Evolutionary conservation across 2,329 filamentous ascomycete species (phyloP), one percentile per base, ranked within the genome.

Genomic region (Cercospora citrullina): DNA sequence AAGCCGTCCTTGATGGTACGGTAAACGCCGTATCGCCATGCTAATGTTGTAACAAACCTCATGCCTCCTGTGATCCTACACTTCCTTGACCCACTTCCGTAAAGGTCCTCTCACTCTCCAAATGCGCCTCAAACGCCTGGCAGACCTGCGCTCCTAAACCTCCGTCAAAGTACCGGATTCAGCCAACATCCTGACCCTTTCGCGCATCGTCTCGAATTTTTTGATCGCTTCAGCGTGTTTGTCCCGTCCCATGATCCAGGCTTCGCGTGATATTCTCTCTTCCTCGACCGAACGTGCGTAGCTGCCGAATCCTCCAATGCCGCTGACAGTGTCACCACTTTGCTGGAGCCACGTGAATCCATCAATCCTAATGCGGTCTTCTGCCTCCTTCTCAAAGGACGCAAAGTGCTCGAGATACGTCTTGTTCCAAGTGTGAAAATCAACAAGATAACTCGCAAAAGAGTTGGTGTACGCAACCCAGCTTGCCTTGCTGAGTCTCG

Each of bases 241-340:
- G 53, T 87, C 84, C 68, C 85, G 87, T 7, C 87, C 87, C 8
- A 84, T 77, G 31, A 80, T 79, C 89, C 90, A 92, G 65, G 85
- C 84, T 73, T 83, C 82, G 65, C 88, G 82, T 5, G 91, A 86
- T 59, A 82, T 81, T 70, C 87, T 85, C 75, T 93, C 91, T 77
- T 91, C 87, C 71, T 86, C 84, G 65, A 90, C 79, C 76, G 86
- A 87, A 42, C 80, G 80, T 67, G 87, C 77, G 75, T 93, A 93
- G 65, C 86, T 84, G 16, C 81, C 76, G 26, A 89, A 82, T 0
- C 86, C 87, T 21, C 80, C 75, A 51, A 77, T 72, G 68, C 82
- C 64, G 8, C 61, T 61, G 18, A 62, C 65, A 2, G 64, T 66
- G 30, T 70, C 72, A 28, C 72, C 71, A 4, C 86, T 79, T 2